These are phyloP conservation scores for Didymosphaeria variabile DNA, from an alignment of 2,329 filamentous ascomycete genomes.

Conservation along the genomic window DNA sequence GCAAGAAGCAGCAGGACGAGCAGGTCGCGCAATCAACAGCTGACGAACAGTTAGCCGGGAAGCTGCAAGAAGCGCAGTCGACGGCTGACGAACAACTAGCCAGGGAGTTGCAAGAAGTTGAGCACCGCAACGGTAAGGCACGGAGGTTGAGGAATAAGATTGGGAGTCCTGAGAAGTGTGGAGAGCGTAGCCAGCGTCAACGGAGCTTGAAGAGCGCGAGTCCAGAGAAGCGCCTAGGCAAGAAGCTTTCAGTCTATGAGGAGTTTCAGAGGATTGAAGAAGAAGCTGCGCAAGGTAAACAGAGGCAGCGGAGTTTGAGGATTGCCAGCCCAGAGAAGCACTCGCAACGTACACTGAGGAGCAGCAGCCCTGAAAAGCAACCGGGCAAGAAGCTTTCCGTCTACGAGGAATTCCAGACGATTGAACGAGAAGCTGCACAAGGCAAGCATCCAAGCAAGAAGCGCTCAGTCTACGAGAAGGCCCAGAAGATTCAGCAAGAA, in stretches of 20 bases:
- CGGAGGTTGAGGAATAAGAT: neutral
- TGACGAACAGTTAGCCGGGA: neutral
- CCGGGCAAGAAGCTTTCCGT: neutral
- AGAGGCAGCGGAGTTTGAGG: neutral
- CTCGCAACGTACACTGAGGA: neutral
- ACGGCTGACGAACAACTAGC: neutral
- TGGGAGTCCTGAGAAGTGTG: neutral
- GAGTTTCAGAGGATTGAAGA: neutral
- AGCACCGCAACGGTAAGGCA: neutral
- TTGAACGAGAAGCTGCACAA: neutral
- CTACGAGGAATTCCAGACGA: conserved; percentile 1
- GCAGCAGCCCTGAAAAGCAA: neutral
- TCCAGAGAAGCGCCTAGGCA: neutral
- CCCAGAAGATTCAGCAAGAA: neutral
- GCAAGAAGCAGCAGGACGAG: neutral
- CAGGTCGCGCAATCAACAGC: neutral
- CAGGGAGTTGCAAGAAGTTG: neutral
- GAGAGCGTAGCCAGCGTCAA: too few species aligned
- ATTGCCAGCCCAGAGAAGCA: neutral
- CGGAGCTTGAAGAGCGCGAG: too few species aligned
- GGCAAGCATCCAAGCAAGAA: neutral
- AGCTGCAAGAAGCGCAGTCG: neutral
- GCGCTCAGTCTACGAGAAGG: neutral
- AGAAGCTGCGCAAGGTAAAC: neutral
- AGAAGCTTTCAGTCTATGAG: conserved; percentile 2